Percentiles rank a stretch among this genome's conserved stretches.
Conservation (phyloP, 306 rosid genomes). For the Trifolium dubium region DNA sequence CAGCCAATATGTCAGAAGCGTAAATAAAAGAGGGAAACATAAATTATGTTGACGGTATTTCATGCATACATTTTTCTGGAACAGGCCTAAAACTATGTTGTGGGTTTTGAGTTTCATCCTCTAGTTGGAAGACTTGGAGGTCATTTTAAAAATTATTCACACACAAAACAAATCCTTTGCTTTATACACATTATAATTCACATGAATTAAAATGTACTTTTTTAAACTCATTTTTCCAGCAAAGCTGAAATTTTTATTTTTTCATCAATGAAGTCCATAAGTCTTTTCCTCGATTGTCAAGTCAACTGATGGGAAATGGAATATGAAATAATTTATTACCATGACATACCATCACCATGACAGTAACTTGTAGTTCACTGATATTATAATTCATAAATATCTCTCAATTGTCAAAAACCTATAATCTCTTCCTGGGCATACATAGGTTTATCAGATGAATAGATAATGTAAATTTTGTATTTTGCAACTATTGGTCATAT, state of each 20-base stretch:
- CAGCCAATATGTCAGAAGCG: slow-evolving; percentile 4
- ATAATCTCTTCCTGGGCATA: not conserved
- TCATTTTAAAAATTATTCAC: slow-evolving; percentile 18
- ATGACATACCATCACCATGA: not conserved
- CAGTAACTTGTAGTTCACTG: slow-evolving; percentile 7
- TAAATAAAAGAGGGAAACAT: not conserved
- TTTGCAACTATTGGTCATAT: slow-evolving; percentile 13
- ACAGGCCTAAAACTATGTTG: not conserved
- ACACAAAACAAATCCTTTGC: not conserved
- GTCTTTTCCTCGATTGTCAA: not conserved
- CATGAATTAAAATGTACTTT: slow-evolving; percentile 4
- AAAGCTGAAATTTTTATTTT: slow-evolving; percentile 8
- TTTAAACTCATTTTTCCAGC: not conserved
- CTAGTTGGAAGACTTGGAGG: slow-evolving; percentile 27
- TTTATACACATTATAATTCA: not conserved
- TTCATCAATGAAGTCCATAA: slow-evolving; percentile 12
- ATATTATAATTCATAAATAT: not conserved
- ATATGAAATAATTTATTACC: slow-evolving; percentile 1
- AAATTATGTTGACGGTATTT: not conserved
- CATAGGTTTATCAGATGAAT: slow-evolving; percentile 9
- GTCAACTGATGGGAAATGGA: slow-evolving; percentile 1
- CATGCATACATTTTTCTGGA: slow-evolving; percentile 12
- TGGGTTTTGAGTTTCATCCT: slow-evolving; percentile 17
- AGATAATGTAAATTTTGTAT: slow-evolving; percentile 5
- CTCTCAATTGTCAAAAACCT: slow-evolving; percentile 9